Base-by-base conservation (phyloP, 2,329 filamentous ascomycete genomes). In the Leptosphaerulina australis region DNA sequence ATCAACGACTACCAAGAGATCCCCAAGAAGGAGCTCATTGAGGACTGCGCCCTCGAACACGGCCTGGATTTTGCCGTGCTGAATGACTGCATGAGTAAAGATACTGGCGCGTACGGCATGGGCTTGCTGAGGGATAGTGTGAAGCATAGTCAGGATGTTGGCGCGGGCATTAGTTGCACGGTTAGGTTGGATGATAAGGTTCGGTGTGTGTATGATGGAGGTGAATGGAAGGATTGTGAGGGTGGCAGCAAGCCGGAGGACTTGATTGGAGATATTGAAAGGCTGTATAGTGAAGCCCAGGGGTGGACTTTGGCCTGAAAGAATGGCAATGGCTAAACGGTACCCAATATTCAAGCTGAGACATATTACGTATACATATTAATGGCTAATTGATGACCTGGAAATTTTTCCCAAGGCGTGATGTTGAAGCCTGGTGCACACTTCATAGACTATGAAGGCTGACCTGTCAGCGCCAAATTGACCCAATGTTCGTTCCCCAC, bases 11-110 rank as follows among this genome's bases (percentile, higher is more conserved):
- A 92, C 73, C 46, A 79, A 17, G 74, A 85, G 6, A 96, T 99
- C 25, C 93, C 94, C 2, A 79, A 89, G 25, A 83, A 87, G 40
- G 80, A 81, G n/a, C 81, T 97, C 14, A 82, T 97, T 30, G 83
- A 95, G 69, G 86, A 91, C 68, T 99, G 94, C 71, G 91, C 94
- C 3, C 79, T 96, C 40, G 91, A 97, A 74, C 90, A 96, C 67
- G 91, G 90, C 21, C 86, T 97, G 38, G 87, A 94, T 65, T 91
- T 97, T 69, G 81, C 85, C 20, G 80, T 83, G 57, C 75, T 99
- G 46, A 95, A 97, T 71, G 79, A 87, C 15, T 99, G 94, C 71
- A 87, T 90, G 33, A 87, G 87, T 30, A 80, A 83, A 55, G 87
- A 96, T 51, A 84, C 91, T 60, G 90, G 90, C 22, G 85, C 83